Percentiles rank a stretch among this genome's conserved stretches.
phyloP scores from a whole-genome alignment of 768 basidiomycete species.

The Kwoniella europaea region DNA sequence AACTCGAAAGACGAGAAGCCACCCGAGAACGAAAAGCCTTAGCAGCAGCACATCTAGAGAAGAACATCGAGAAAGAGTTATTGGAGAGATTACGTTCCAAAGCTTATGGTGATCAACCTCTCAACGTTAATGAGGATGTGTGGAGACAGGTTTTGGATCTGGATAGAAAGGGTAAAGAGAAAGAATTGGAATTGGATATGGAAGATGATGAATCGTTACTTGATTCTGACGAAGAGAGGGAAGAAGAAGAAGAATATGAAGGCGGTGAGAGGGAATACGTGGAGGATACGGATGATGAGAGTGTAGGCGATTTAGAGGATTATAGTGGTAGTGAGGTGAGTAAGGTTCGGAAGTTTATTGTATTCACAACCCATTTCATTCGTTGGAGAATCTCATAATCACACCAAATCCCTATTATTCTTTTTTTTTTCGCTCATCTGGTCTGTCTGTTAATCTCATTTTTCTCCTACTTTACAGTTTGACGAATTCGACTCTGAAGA shows the following conservation, averaged over 20 bases:
- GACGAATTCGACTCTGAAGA: slow-evolving; percentile 55
- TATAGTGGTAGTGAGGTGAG: slow-evolving; percentile 46
- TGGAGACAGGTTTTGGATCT: slow-evolving; percentile 90
- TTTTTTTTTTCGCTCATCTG: no score
- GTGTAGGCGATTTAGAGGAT: slow-evolving; percentile 70
- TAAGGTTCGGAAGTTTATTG: not conserved
- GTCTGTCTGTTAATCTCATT: no score
- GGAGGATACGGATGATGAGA: slow-evolving; percentile 72
- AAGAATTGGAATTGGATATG: slow-evolving; percentile 62
- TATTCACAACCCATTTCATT: no score
- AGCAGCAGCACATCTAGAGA: slow-evolving; percentile 91
- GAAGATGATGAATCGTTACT: slow-evolving; percentile 64
- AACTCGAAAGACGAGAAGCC: slow-evolving; percentile 88
- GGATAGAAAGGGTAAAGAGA: slow-evolving; percentile 62
- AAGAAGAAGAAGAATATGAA: slow-evolving; percentile 61
- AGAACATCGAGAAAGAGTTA: slow-evolving; percentile 92
- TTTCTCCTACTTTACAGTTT: slow-evolving; percentile 26
- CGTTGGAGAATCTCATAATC: no score
- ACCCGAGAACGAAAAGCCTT: slow-evolving; percentile 94
- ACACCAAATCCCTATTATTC: no score
- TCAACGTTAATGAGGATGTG: slow-evolving; percentile 96
- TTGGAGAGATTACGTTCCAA: slow-evolving; percentile 94
- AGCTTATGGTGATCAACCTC: slow-evolving; percentile 94
- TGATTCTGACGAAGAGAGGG: slow-evolving; percentile 60
- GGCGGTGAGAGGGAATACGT: slow-evolving; percentile 66